Evolutionary conservation across 1,284 basidiomycete species (phyloP).

Genomic region (Fomes fomentarius): DNA sequence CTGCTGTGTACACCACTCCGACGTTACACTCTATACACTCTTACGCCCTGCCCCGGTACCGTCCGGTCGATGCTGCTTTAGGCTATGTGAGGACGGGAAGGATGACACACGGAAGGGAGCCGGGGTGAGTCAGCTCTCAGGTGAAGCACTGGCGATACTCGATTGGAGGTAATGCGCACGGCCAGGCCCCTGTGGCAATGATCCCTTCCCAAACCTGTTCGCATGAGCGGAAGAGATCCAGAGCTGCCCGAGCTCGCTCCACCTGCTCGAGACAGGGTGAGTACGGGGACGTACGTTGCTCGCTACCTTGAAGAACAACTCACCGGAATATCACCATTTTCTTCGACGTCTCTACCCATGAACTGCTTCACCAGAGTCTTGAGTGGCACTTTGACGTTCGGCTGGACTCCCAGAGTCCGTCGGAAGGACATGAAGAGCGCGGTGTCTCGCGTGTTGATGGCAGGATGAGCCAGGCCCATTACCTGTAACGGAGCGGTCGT

Average conservation of each 20-base stretch:
- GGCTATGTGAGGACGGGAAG: neutral
- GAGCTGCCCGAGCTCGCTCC: conserved; percentile 53
- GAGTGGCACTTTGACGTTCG: conserved; percentile 43
- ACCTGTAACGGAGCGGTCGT: conserved; percentile 40
- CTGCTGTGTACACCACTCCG: conserved; percentile 3
- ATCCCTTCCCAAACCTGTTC: conserved; percentile 53
- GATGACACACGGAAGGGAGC: neutral
- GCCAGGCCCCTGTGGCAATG: conserved; percentile 54
- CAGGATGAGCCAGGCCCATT: conserved; percentile 54
- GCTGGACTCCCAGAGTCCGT: conserved; percentile 44
- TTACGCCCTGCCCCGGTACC: conserved; percentile 7
- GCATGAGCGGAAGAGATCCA: conserved; percentile 60
- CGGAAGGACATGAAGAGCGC: conserved; percentile 59
- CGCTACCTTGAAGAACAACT: conserved; percentile 22
- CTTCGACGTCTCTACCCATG: conserved; percentile 53
- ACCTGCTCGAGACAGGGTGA: conserved; percentile 40
- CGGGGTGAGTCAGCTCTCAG: conserved; percentile 18
- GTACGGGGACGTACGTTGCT: conserved; percentile 3
- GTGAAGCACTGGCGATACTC: conserved; percentile 37
- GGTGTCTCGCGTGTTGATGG: conserved; percentile 57
- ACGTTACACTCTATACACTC: conserved; percentile 1
- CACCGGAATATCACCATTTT: conserved; percentile 55
- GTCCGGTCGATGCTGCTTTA: neutral
- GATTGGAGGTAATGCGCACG: conserved; percentile 46
- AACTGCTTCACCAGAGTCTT: conserved; percentile 49